Evolutionary conservation across 305 asterid species (phyloP).

Genomic region (Fraxinus xanthoxyloides): DNA sequence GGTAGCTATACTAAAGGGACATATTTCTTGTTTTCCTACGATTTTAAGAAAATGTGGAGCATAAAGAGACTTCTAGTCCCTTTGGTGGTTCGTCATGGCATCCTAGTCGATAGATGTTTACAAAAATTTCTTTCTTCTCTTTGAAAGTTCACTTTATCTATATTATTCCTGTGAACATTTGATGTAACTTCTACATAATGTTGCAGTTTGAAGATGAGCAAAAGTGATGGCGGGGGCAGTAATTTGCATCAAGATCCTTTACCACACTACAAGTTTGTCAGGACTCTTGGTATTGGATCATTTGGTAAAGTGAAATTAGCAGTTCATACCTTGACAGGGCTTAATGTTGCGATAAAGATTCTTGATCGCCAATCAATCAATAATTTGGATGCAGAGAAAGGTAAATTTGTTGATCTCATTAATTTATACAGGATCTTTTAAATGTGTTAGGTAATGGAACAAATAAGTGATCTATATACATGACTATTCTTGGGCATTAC

Average conservation of each 20-base stretch:
- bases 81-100: not conserved
- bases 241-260: slow-evolving; percentile 17
- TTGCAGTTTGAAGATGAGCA: slow-evolving; percentile 39
- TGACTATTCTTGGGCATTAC: not conserved
- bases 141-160: not conserved
- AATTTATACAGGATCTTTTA: not conserved
- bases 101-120: not conserved
- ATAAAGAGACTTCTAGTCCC: not conserved
- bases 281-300: slow-evolving; percentile 53
- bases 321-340: slow-evolving; percentile 47
- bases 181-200: not conserved
- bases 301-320: slow-evolving; percentile 63
- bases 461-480: not conserved
- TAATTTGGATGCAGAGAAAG: slow-evolving; percentile 41
- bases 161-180: not conserved
- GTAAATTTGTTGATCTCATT: slow-evolving; percentile 15
- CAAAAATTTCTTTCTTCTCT: not conserved
- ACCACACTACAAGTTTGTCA: slow-evolving; percentile 45
- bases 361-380: slow-evolving; percentile 38
- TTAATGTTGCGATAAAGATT: slow-evolving; percentile 64
- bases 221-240: slow-evolving; percentile 17
- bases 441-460: not conserved
- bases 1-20: not conserved
- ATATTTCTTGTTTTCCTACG: not conserved
- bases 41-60: not conserved